Base-by-base conservation (phyloP, 805 yeast genomes). In the Yamadazyma endophytica region DNA sequence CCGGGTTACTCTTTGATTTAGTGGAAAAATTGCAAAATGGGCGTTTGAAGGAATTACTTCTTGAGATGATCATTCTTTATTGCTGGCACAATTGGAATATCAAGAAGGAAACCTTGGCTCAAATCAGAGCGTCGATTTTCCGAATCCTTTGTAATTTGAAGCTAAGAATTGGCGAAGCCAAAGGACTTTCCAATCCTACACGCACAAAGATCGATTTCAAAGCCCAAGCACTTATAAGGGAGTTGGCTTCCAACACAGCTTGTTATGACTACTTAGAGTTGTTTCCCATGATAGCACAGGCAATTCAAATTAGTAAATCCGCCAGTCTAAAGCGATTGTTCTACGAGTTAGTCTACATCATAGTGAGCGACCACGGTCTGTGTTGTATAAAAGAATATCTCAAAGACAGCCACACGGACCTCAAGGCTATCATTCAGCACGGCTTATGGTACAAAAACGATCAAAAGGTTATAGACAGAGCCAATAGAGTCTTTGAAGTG, bases 31-130 rank as follows among this genome's bases (percentile, higher is more conserved):
- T 36, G 5, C 25, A 40, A 4, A 44, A 44, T 7, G 13, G 44
- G 0, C 44, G 52, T 14, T 32, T 52, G 4, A 49, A 60, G 11
- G 47, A 55, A 26, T 41, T 59, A 1, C 28, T 71, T 13, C 27
- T 68, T 9, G 77, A 72, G 19, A 46, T 64, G 46, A 37, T 71
- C 3, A 43, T 72, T 12, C 59, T 56, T 28, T 73, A 69, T 39
- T 66, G 73, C 33, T 65, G 68, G 50, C 18, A 24, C 6, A 43
- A 43, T 9, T 38, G 40, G 36, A 36, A 31, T 20, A 21, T 13
- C 23, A 12, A 27, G 26, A 21, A 17, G 7, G 7, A 16, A 7
- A 7, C 5, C 6, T 32, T 44, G 4, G 42, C 61, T 4, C 61
- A 54, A 28, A 44, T 50, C 3, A 52, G 56, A 29, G 24, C 39